phyloP scores from a whole-genome alignment of 2,329 filamentous ascomycete species.

The Neurospora sp. region DNA sequence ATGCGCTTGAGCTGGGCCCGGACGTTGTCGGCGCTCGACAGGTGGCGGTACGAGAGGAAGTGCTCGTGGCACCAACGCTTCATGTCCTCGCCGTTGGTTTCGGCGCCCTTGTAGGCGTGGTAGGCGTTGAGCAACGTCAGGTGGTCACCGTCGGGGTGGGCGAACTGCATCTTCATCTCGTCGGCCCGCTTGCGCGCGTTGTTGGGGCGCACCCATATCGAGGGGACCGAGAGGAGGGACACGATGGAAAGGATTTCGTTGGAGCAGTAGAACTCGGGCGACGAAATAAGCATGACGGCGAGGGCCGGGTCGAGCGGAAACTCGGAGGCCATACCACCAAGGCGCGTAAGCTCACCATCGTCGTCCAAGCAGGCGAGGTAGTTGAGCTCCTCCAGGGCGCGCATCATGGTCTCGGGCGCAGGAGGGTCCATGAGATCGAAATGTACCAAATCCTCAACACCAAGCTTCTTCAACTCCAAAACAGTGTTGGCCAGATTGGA shows the following conservation, averaged over 20 bases:
- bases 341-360: constrained; percentile 79
- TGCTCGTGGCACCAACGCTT: constrained; percentile 97
- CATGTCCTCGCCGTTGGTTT: constrained; percentile 54
- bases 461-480: constrained; percentile 92
- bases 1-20: constrained; percentile 86
- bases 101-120: constrained; percentile 83
- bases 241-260: constrained; percentile 97
- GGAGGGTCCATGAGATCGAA: constrained; percentile 99
- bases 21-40: constrained; percentile 90
- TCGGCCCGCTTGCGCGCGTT: constrained; percentile 82
- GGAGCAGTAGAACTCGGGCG: constrained; percentile 96
- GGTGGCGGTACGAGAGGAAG: constrained; percentile 80
- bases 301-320: constrained; percentile 91
- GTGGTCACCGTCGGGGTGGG: constrained; percentile 89
- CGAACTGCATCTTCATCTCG: constrained; percentile 93
- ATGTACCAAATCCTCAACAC: constrained; percentile 89
- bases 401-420: constrained; percentile 96
- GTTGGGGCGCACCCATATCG: constrained; percentile 84
- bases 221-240: constrained; percentile 84
- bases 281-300: constrained; percentile 95
- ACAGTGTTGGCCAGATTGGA: constrained; percentile 95
- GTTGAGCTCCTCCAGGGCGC: constrained; percentile 93
- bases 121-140: constrained; percentile 95
- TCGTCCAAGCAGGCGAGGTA: constrained; percentile 95
- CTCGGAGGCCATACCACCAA: constrained; percentile 83